Percentiles rank a stretch among this genome's conserved stretches.
phyloP scores from a whole-genome alignment of 2,329 filamentous ascomycete genomes.

The Botrytis porri region DNA sequence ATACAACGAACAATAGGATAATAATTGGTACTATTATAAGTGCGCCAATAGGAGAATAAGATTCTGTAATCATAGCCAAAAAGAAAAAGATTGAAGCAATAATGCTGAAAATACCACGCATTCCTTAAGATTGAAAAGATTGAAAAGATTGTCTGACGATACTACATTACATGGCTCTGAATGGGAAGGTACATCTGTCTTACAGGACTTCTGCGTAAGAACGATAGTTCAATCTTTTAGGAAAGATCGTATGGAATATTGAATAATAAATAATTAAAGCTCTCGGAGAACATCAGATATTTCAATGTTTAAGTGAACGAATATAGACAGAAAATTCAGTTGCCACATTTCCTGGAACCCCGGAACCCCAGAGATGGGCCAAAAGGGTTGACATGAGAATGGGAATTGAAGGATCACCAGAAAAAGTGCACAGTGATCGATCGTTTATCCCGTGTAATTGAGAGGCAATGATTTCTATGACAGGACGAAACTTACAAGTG shows the following conservation, averaged over 20 bases:
- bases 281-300: background rate
- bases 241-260: background rate
- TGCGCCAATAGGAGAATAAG: conserved; percentile 42
- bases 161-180: background rate
- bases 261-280: too few relatives aligned
- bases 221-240: background rate
- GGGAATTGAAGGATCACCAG: background rate
- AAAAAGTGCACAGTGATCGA: background rate
- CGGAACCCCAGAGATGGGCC: background rate
- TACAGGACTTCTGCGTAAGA: background rate
- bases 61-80: conserved; percentile 41
- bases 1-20: conserved; percentile 39
- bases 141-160: too few relatives aligned
- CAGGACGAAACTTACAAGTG: background rate
- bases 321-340: background rate
- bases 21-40: conserved; percentile 48
- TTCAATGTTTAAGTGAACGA: background rate
- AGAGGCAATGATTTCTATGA: background rate
- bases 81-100: conserved; percentile 30
- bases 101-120: conserved; percentile 23
- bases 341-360: background rate
- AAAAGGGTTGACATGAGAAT: background rate
- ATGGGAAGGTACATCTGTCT: background rate
- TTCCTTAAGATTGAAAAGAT: background rate
- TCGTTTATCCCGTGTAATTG: background rate